A percentile compares a stretch with the other conserved stretches of the same genome.
phyloP scores from a whole-genome alignment of 495 filamentous ascomycete species.

The Patellaria atrata region DNA sequence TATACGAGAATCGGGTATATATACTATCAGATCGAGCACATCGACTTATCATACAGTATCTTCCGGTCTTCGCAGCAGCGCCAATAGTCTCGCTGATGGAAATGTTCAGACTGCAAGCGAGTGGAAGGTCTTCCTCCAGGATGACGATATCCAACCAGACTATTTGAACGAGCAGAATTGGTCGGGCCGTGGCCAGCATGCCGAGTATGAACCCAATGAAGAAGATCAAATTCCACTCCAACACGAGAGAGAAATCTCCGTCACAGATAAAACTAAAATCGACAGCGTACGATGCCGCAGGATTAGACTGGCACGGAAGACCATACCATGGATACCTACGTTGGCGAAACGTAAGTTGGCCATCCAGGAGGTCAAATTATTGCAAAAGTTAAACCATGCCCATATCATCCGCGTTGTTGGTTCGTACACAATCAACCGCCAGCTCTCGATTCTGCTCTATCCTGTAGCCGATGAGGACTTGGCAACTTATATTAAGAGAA shows the following conservation, averaged over 20 bases:
- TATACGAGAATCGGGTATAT: no score
- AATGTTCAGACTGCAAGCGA: no score
- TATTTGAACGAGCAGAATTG: conserved; percentile 4
- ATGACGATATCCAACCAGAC: no score
- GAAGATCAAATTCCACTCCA: no score
- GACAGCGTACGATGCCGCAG: conserved; percentile 15
- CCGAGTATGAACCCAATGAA: conserved; percentile 1
- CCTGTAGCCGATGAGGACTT: conserved; percentile 14
- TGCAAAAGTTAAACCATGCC: conserved; percentile 9
- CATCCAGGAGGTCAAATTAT: conserved; percentile 13
- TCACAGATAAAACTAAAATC: no score
- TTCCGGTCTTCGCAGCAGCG: no score
- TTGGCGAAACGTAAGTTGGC: conserved; percentile 9
- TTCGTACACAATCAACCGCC: conserved; percentile 8
- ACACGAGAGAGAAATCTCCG: no score
- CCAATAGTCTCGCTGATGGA: no score
- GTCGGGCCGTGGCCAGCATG: conserved; percentile 8
- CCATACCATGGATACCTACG: conserved; percentile 7
- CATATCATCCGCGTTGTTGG: conserved; percentile 17
- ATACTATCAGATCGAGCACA: no score
- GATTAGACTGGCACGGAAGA: conserved; percentile 15
- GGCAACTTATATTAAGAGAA: conserved; percentile 4
- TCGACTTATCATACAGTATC: no score
- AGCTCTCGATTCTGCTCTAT: conserved; percentile 16
- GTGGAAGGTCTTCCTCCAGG: no score